Conservation (phyloP, 306 rosid genomes). For the Citrullus amarus region DNA sequence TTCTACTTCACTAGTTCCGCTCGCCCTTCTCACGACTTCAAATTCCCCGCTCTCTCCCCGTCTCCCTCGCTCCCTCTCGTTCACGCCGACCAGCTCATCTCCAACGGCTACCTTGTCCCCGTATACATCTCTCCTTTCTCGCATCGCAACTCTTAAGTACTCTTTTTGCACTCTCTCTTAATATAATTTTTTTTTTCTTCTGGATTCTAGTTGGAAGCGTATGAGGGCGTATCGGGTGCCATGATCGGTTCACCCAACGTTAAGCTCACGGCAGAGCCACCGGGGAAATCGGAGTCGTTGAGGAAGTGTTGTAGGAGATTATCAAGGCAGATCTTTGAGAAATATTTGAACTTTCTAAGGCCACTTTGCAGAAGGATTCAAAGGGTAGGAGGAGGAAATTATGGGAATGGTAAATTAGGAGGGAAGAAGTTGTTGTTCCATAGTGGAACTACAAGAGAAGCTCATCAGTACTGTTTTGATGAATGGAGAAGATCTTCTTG, state of each 20-base stretch:
- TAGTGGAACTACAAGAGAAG: slow-evolving; percentile 25
- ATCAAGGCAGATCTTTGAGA: slow-evolving; percentile 48
- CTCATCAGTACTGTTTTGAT: slow-evolving; percentile 51
- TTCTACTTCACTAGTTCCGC: slow-evolving; percentile 25
- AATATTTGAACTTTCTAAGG: slow-evolving; percentile 58
- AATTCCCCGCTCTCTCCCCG: slow-evolving; percentile 58
- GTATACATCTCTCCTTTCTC: slow-evolving; percentile 1
- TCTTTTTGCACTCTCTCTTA: background rate
- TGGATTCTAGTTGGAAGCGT: slow-evolving; percentile 17
- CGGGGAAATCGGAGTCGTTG: slow-evolving; percentile 24
- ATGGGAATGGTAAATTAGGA: slow-evolving; percentile 19
- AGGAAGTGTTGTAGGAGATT: slow-evolving; percentile 55
- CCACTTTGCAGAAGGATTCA: slow-evolving; percentile 59
- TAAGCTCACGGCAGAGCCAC: slow-evolving; percentile 13
- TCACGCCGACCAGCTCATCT: slow-evolving; percentile 82
- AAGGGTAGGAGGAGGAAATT: slow-evolving; percentile 20
- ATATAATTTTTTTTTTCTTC: slow-evolving; percentile 23
- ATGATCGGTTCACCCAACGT: slow-evolving; percentile 19
- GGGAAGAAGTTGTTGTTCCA: slow-evolving; percentile 21
- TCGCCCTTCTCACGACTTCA: slow-evolving; percentile 50
- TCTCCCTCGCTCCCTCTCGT: slow-evolving; percentile 43
- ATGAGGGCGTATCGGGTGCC: background rate
- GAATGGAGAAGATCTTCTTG: slow-evolving; percentile 81
- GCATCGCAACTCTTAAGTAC: background rate
- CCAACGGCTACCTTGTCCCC: slow-evolving; percentile 76